phyloP scores from a whole-genome alignment of 495 filamentous ascomycete species.

The Venustampulla echinocandica region DNA sequence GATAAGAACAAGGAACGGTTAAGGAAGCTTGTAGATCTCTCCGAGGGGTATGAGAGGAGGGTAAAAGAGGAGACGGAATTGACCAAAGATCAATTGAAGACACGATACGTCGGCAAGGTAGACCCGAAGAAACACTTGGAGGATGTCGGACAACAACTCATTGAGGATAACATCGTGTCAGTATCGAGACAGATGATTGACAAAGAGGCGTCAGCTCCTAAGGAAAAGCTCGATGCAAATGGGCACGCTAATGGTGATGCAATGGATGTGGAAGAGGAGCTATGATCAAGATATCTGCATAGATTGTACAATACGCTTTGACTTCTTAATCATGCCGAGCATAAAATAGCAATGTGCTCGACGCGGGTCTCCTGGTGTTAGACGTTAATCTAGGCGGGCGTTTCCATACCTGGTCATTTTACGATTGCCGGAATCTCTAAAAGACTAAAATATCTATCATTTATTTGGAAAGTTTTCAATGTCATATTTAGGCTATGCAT shows the following conservation, averaged over 20 bases:
- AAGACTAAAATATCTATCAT: too few species aligned
- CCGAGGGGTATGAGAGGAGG: slow-evolving; percentile 95
- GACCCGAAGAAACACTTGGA: slow-evolving; percentile 99
- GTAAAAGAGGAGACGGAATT: slow-evolving; percentile 97
- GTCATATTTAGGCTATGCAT: too few species aligned
- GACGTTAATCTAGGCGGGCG: too few species aligned
- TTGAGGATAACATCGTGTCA: slow-evolving; percentile 97
- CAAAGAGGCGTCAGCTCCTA: slow-evolving; percentile 76
- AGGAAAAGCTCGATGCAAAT: slow-evolving; percentile 30
- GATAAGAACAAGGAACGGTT: slow-evolving; percentile 75
- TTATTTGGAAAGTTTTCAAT: too few species aligned
- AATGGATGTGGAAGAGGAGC: slow-evolving; percentile 54
- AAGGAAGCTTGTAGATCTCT: slow-evolving; percentile 76
- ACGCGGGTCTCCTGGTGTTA: too few species aligned
- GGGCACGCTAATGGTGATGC: slow-evolving; percentile 23
- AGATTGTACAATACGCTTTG: slow-evolving; percentile 24
- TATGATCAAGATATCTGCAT: slow-evolving; percentile 30
- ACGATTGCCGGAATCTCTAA: too few species aligned
- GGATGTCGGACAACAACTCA: slow-evolving; percentile 88
- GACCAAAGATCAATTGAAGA: slow-evolving; percentile 96
- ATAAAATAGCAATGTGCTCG: too few species aligned
- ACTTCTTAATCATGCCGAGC: too few species aligned
- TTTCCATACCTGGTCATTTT: too few species aligned
- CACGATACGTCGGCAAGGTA: slow-evolving; percentile 95
- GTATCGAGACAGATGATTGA: slow-evolving; percentile 98